Percentiles rank a stretch among this genome's conserved stretches.
Conservation (phyloP, 1,284 basidiomycete genomes). For the Veloboletus limbatus region DNA sequence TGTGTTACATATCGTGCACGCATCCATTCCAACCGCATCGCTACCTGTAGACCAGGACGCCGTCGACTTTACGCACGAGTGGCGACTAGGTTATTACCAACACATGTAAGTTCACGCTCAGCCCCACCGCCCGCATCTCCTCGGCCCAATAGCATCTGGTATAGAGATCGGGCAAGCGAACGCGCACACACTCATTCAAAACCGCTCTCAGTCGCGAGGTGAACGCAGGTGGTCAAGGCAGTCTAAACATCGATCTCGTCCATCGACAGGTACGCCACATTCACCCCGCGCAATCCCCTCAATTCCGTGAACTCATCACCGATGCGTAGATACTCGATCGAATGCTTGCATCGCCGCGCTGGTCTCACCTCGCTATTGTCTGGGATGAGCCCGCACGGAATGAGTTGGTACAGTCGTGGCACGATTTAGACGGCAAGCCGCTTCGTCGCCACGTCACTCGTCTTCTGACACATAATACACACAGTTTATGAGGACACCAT, state of each 20-base stretch:
- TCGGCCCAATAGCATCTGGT: no score
- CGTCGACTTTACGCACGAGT: conserved; percentile 50
- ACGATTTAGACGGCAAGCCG: conserved; percentile 46
- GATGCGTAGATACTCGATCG: conserved; percentile 50
- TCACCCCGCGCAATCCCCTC: no score
- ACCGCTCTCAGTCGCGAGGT: conserved; percentile 25
- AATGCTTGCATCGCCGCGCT: conserved; percentile 47
- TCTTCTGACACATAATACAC: background rate
- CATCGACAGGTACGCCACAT: conserved; percentile 47
- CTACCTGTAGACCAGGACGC: conserved; percentile 38
- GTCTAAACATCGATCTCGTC: conserved; percentile 52
- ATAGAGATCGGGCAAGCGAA: no score
- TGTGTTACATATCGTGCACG: no score
- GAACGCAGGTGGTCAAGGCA: conserved; percentile 44
- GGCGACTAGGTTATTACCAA: conserved; percentile 50
- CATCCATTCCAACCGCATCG: background rate
- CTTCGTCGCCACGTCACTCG: background rate
- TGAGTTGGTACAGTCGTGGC: conserved; percentile 53
- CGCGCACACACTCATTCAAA: background rate
- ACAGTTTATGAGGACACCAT: conserved; percentile 57
- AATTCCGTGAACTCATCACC: no score
- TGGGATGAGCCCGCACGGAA: conserved; percentile 44
- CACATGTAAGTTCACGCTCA: conserved; percentile 48
- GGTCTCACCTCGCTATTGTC: conserved; percentile 42
- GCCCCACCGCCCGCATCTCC: no score